Conservation (phyloP, 371 early-diverging fungal species). For the Mucor plumbeus region DNA sequence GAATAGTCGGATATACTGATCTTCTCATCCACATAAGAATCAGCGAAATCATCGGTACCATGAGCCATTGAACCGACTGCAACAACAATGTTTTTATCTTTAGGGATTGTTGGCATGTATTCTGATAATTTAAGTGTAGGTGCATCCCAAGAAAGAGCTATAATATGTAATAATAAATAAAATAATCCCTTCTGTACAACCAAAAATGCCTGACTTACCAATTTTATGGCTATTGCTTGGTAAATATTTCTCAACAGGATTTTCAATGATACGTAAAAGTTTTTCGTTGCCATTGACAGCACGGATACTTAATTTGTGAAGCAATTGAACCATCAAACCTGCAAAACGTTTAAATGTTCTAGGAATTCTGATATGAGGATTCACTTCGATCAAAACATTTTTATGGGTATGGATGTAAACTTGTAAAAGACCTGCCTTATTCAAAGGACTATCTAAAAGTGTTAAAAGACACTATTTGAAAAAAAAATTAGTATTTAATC, state of each 20-base stretch:
- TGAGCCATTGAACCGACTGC: conserved; percentile 98
- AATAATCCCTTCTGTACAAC: neutral
- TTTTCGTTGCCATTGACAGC: conserved; percentile 91
- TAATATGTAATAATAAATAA: neutral
- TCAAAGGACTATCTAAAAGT: conserved; percentile 96
- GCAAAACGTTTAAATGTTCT: conserved; percentile 98
- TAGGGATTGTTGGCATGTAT: conserved; percentile 81
- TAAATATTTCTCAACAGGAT: conserved; percentile 93
- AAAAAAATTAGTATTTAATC: neutral
- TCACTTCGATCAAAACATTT: conserved; percentile 96
- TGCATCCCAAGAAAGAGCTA: conserved; percentile 92
- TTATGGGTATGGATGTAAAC: conserved; percentile 95
- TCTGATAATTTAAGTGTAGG: conserved; percentile 83
- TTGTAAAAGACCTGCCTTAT: conserved; percentile 95
- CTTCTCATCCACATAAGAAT: conserved; percentile 94
- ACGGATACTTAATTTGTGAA: conserved; percentile 96
- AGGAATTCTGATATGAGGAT: conserved; percentile 97
- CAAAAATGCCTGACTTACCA: conserved; percentile 50
- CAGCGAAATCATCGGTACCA: conserved; percentile 94
- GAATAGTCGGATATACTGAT: conserved; percentile 95
- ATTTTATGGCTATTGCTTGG: conserved; percentile 90
- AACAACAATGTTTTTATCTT: conserved; percentile 83
- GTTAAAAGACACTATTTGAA: conserved; percentile 86
- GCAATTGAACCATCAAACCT: conserved; percentile 96
- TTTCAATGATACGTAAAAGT: conserved; percentile 95